Percentiles rank a stretch among this genome's conserved stretches.
These are phyloP conservation scores for Aureobasidium sp. DNA, from an alignment of 2,329 filamentous ascomycete species.

Conservation along the genomic window DNA sequence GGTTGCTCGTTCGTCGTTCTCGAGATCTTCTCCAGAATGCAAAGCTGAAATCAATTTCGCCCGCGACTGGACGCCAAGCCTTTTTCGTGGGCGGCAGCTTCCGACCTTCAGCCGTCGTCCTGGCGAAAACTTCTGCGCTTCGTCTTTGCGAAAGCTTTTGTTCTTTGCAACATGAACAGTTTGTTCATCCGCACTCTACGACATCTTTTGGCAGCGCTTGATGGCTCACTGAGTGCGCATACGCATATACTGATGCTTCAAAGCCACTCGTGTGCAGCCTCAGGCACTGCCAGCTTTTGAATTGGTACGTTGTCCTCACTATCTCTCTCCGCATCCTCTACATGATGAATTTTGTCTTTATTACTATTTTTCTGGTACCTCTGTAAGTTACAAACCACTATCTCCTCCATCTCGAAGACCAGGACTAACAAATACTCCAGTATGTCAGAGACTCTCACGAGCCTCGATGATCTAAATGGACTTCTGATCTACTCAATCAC, in stretches of 20 bases:
- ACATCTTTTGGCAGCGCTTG: neutral
- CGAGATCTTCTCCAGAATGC: neutral
- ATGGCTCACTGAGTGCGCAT: neutral
- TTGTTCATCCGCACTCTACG: neutral
- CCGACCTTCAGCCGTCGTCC: constrained; percentile 2
- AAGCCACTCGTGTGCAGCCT: neutral
- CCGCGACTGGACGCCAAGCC: neutral
- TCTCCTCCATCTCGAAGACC: too few relatives aligned
- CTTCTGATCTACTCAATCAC: constrained; percentile 58
- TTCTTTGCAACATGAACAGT: neutral
- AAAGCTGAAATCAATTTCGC: constrained; percentile 1
- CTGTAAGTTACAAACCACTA: constrained; percentile 37
- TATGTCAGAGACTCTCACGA: constrained; percentile 64
- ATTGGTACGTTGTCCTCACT: constrained; percentile 16
- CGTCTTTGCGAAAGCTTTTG: neutral
- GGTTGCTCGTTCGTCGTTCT: constrained; percentile 15
- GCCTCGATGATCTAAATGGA: constrained; percentile 74
- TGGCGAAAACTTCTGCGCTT: constrained; percentile 4
- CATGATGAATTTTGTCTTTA: constrained; percentile 66
- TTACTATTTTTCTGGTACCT: constrained; percentile 79
- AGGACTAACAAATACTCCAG: too few relatives aligned
- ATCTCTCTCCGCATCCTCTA: constrained; percentile 24
- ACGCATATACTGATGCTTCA: neutral
- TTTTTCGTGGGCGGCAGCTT: neutral
- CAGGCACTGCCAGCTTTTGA: neutral